Percentiles rank a stretch among this genome's conserved stretches.
phyloP scores from a whole-genome alignment of 495 filamentous ascomycete genomes.

The Podospora tetraspora region DNA sequence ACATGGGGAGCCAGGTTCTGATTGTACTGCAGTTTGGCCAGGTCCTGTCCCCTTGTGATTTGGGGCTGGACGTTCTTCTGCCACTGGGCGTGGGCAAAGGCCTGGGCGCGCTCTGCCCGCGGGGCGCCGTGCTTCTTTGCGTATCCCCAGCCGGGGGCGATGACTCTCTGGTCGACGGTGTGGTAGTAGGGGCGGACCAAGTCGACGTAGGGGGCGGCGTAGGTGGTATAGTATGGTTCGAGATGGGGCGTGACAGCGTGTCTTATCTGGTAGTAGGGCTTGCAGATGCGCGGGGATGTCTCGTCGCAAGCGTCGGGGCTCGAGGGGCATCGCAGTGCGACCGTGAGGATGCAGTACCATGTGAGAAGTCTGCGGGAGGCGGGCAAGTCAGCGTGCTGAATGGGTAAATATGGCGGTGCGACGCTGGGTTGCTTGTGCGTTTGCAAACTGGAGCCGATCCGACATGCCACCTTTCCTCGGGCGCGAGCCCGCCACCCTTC shows the following conservation, averaged over 20 bases:
- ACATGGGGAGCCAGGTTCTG: constrained; percentile 67
- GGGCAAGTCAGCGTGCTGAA: constrained; percentile 5
- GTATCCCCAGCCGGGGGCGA: constrained; percentile 59
- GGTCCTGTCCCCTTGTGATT: constrained; percentile 55
- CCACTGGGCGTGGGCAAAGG: constrained; percentile 68
- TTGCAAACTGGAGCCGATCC: neutral
- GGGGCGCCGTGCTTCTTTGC: constrained; percentile 76
- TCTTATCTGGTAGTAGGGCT: constrained; percentile 69
- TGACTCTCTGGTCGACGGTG: constrained; percentile 58
- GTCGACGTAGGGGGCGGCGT: constrained; percentile 79
- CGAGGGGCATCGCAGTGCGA: constrained; percentile 77
- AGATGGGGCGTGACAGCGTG: constrained; percentile 68
- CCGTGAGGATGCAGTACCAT: constrained; percentile 80
- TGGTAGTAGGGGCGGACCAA: constrained; percentile 67
- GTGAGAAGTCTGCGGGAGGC: constrained; percentile 56
- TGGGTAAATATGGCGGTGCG: neutral
- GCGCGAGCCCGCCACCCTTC: no score
- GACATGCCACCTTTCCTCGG: neutral
- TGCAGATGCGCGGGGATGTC: constrained; percentile 73
- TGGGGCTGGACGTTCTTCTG: constrained; percentile 68
- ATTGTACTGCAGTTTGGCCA: constrained; percentile 62
- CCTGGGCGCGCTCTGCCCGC: constrained; percentile 58
- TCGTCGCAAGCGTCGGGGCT: constrained; percentile 59
- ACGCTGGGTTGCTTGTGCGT: neutral
- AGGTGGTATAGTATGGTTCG: constrained; percentile 79